Conservation (phyloP, 768 basidiomycete species). For the Xerocomellus chrysenteron region DNA sequence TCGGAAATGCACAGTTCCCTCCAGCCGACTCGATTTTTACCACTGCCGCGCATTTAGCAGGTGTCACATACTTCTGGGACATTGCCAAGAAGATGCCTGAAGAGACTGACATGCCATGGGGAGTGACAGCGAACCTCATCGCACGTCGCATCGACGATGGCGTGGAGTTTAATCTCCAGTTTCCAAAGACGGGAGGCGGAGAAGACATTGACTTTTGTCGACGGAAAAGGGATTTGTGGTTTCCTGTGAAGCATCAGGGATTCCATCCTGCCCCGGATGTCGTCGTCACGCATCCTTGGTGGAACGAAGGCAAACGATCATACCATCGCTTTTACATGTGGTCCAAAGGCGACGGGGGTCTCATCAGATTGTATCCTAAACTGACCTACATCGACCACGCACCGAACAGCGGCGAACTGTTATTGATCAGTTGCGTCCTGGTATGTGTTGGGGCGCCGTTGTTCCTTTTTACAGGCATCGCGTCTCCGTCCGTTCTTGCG, state of each 20-base stretch:
- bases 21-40: conserved; percentile 48
- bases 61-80: conserved; percentile 63
- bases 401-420: conserved; percentile 50
- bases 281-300: conserved; percentile 57
- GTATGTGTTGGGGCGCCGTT: conserved; percentile 10
- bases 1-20: conserved; percentile 53
- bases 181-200: conserved; percentile 64
- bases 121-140: conserved; percentile 60
- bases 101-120: conserved; percentile 54
- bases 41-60: conserved; percentile 53
- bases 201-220: conserved; percentile 63
- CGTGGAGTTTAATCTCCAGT: conserved; percentile 44
- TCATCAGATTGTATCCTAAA: conserved; percentile 49
- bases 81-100: conserved; percentile 48
- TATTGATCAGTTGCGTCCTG: conserved; percentile 30
- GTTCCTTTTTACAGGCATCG: conserved; percentile 13
- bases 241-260: conserved; percentile 36
- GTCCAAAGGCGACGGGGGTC: conserved; percentile 55
- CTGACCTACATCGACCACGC: conserved; percentile 44
- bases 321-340: conserved; percentile 60
- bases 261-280: conserved; percentile 51
- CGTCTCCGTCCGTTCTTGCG: conserved; percentile 15
- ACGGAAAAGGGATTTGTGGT: conserved; percentile 41
- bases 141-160: conserved; percentile 45
- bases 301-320: conserved; percentile 44